Evolutionary conservation across 352 stramenopile genomes (phyloP).

Genomic region (Phytophthora cactorum): DNA sequence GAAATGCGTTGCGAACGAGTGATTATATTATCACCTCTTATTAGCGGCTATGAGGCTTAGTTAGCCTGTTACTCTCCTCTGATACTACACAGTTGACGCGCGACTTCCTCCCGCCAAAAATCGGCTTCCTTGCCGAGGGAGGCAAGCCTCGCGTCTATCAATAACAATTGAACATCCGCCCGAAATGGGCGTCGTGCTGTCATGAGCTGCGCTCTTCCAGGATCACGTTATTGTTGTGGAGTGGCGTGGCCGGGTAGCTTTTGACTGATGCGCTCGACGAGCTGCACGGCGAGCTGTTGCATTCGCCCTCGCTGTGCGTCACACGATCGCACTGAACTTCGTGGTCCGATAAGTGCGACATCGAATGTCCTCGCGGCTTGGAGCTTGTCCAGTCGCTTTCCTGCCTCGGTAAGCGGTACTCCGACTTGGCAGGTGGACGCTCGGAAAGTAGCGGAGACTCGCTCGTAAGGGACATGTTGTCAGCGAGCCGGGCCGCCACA

Average conservation of each 20-base stretch:
- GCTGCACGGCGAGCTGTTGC: slow-evolving; percentile 50
- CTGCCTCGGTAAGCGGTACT: slow-evolving; percentile 35
- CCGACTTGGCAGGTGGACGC: slow-evolving; percentile 25
- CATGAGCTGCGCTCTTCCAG: slow-evolving; percentile 35
- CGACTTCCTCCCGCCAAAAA: slow-evolving; percentile 15
- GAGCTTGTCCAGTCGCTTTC: slow-evolving; percentile 47
- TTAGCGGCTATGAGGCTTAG: too few relatives aligned
- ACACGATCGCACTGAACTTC: slow-evolving; percentile 33
- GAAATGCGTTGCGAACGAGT: slow-evolving; percentile 6
- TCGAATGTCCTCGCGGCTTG: slow-evolving; percentile 53
- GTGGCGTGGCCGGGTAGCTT: slow-evolving; percentile 26
- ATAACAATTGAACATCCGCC: slow-evolving; percentile 33
- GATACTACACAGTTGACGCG: slow-evolving; percentile 20
- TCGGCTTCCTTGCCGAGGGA: slow-evolving; percentile 12
- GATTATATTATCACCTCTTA: slow-evolving; percentile 28
- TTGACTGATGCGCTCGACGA: slow-evolving; percentile 32
- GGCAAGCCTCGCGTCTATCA: slow-evolving; percentile 16
- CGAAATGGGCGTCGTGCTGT: slow-evolving; percentile 26
- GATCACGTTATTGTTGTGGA: slow-evolving; percentile 33
- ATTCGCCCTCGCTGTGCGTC: slow-evolving; percentile 51
- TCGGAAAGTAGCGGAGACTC: slow-evolving; percentile 22
- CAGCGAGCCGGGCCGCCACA: slow-evolving; percentile 36
- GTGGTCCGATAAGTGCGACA: slow-evolving; percentile 48
- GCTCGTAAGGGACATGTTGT: slow-evolving; percentile 39
- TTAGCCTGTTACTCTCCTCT: slow-evolving; percentile 8